Evolutionary conservation across 2,329 filamentous ascomycete genomes (phyloP), one percentile per base, ranked within the genome.

Genomic region (Laburnicola sp.): DNA sequence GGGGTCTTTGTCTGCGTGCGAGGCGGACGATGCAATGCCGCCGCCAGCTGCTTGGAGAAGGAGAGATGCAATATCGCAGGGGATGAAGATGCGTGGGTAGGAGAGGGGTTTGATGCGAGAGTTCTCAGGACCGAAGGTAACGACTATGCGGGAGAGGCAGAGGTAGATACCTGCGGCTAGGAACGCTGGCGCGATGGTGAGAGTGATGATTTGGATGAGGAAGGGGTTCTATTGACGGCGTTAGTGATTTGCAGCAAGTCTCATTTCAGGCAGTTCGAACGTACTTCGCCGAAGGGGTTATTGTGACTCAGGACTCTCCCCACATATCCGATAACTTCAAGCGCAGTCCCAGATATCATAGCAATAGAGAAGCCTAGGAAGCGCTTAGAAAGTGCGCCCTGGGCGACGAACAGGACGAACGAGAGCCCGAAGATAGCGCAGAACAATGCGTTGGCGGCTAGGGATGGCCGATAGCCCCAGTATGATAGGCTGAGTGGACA

Each of bases 91-190:
- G 55, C 74, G 76, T 2, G 78, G 76, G 56, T 80, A 81, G 1
- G 76, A 69, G 4, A 59, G 64, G 0, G 79, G 76, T 23, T 65
- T 68, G 51, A 80, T 69, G 56, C 74, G 74, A 5, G 75, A 78
- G 53, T 74, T 71, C 37, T 71, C 54, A 8, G 64, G 48, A 30
- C 67, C 75, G 57, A 76, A 75, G 44, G 67, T 72, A 32, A 65
- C 59, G 50, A 77, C 72, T 50, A 74, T 73, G 38, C 69, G 69
- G 2, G 73, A 73, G 27, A 87, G 76, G 27, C 82, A 86, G 47
- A 88, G 79, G 66, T 88, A 89, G 63, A 88, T 84, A 51, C 83
- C 83, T 0, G 85, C 86, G 26, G 82, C 78, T 61, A 81, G 78
- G 67, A 82, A 84, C 48, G 82, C 80, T 7, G 67, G 67, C 0